Conservation (phyloP, 176 grass and related monocot genomes). For the Hordeum vulgare region DNA sequence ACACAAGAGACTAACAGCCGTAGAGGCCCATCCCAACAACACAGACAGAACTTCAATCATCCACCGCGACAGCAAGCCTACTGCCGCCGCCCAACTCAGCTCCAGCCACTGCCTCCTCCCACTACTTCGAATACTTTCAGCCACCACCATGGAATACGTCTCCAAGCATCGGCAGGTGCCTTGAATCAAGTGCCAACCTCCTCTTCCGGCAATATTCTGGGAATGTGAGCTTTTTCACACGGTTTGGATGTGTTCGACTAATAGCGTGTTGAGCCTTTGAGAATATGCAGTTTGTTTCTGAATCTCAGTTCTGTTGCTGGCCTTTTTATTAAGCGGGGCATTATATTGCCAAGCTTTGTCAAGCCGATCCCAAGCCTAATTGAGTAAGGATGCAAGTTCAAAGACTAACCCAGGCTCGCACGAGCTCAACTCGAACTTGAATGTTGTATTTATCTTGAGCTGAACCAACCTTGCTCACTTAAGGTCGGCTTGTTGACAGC, state of each 20-base stretch:
- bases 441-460: neutral
- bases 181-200: neutral
- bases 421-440: neutral
- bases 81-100: neutral
- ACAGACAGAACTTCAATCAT: neutral
- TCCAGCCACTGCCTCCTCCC: neutral
- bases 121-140: neutral
- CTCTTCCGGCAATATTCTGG: neutral
- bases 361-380: neutral
- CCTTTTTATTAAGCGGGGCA: neutral
- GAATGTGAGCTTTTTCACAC: neutral
- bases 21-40: neutral
- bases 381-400: neutral
- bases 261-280: neutral
- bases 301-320: neutral
- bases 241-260: neutral
- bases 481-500: neutral
- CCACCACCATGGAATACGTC: neutral
- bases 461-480: neutral
- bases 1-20: neutral
- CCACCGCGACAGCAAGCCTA: neutral
- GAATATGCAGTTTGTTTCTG: neutral
- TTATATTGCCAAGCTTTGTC: neutral
- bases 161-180: neutral
- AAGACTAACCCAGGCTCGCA: neutral